Conservation (phyloP, 345 rosid species). For the Salix arbutifolia region DNA sequence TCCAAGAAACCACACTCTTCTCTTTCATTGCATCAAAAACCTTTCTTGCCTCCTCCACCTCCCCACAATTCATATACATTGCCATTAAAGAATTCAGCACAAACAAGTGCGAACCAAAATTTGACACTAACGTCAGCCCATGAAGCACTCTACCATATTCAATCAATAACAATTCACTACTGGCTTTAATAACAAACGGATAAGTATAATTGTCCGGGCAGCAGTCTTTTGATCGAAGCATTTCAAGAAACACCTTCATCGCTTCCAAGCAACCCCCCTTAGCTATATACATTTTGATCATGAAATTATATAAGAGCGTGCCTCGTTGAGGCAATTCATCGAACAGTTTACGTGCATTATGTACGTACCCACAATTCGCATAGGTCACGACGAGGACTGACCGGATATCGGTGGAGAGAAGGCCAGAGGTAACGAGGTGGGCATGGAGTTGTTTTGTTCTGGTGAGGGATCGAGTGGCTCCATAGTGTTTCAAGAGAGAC, state of each 20-base stretch:
- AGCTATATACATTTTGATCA: slow-evolving; percentile 38
- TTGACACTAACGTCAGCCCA: slow-evolving; percentile 40
- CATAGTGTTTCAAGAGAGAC: slow-evolving; percentile 40
- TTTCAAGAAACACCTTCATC: slow-evolving; percentile 38
- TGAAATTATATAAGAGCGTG: slow-evolving; percentile 36
- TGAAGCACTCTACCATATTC: slow-evolving; percentile 45
- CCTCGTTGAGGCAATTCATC: slow-evolving; percentile 47
- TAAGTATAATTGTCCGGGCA: slow-evolving; percentile 50
- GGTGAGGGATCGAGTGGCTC: slow-evolving; percentile 37
- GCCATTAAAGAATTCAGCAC: slow-evolving; percentile 57
- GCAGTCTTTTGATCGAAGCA: slow-evolving; percentile 36
- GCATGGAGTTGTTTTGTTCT: slow-evolving; percentile 48
- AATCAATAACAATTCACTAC: slow-evolving; percentile 34
- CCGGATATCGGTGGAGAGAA: slow-evolving; percentile 15
- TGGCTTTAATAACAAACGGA: slow-evolving; percentile 54
- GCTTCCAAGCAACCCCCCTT: slow-evolving; percentile 29
- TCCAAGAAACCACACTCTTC: slow-evolving; percentile 60
- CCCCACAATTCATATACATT: slow-evolving; percentile 62
- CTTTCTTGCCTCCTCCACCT: slow-evolving; percentile 37
- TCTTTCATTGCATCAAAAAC: slow-evolving; percentile 48
- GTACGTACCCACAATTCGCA: slow-evolving; percentile 17
- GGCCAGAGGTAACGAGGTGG: slow-evolving; percentile 38
- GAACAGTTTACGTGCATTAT: slow-evolving; percentile 42
- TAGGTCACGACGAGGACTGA: slow-evolving; percentile 17
- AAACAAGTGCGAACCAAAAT: slow-evolving; percentile 30